Conservation (phyloP, 176 grass and related monocot species). For the Eleusine coracana region DNA sequence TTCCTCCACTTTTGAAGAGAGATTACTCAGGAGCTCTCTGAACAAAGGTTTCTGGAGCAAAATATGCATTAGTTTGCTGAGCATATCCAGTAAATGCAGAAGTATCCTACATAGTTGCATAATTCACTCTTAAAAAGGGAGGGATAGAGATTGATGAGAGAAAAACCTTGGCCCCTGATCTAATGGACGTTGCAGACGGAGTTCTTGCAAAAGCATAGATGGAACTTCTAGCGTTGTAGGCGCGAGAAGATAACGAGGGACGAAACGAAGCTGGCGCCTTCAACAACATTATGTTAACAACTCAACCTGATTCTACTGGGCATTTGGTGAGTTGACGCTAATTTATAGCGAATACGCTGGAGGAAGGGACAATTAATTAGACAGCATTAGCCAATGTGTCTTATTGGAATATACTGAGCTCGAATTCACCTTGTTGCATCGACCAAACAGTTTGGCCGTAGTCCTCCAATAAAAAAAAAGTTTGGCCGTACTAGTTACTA, state of each 20-base stretch:
- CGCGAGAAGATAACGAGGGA: neutral
- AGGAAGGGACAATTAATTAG: neutral
- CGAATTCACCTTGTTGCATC: neutral
- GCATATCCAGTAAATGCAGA: neutral
- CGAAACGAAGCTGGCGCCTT: neutral
- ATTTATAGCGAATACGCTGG: conserved; percentile 26
- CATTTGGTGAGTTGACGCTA: neutral
- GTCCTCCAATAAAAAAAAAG: no score
- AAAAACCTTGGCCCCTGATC: conserved; percentile 35
- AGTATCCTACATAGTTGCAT: neutral
- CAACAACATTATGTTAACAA: neutral
- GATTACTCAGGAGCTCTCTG: neutral
- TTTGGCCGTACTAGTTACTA: neutral
- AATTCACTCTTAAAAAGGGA: no score
- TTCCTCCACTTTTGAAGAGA: conserved; percentile 30
- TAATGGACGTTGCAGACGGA: neutral
- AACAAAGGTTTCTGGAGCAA: conserved; percentile 37
- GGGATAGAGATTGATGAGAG: neutral
- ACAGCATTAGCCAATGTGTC: neutral
- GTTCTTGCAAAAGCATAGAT: conserved; percentile 14
- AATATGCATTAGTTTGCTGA: neutral
- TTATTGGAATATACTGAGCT: neutral
- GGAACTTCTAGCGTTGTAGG: neutral
- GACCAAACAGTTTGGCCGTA: neutral
- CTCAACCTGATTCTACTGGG: neutral